Conservation (phyloP, 2,329 filamentous ascomycete species). For the Pseudocercospora ulei region DNA sequence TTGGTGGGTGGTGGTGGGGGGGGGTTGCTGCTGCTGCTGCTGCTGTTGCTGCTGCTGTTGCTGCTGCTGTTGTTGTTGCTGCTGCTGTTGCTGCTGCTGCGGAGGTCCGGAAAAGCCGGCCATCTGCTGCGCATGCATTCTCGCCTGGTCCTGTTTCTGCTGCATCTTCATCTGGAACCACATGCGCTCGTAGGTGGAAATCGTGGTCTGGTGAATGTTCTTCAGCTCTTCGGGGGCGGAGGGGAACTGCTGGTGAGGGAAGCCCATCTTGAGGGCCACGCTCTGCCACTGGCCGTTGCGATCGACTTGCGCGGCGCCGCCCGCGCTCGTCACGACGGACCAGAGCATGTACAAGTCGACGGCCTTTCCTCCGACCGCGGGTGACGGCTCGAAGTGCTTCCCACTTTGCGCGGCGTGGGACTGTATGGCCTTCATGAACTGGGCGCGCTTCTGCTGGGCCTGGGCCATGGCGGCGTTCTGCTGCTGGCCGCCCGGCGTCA, state of each 20-base stretch:
- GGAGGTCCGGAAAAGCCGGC: slow-evolving; percentile 32
- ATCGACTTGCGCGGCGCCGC: slow-evolving; percentile 66
- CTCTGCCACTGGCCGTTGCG: slow-evolving; percentile 62
- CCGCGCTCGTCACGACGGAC: slow-evolving; percentile 62
- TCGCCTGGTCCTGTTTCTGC: slow-evolving; percentile 33
- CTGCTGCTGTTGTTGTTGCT: slow-evolving; percentile 5
- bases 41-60: slow-evolving; percentile 3
- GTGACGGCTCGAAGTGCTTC: slow-evolving; percentile 63
- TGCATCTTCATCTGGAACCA: slow-evolving; percentile 48
- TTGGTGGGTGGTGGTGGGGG: slow-evolving; percentile 34
- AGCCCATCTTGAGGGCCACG: slow-evolving; percentile 50
- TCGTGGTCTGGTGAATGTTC: slow-evolving; percentile 63
- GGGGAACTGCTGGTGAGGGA: slow-evolving; percentile 42
- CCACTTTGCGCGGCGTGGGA: slow-evolving; percentile 68
- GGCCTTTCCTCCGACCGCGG: slow-evolving; percentile 60
- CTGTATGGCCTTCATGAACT: slow-evolving; percentile 58
- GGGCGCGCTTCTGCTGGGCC: slow-evolving; percentile 26
- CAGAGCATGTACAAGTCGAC: slow-evolving; percentile 71
- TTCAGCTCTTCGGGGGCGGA: slow-evolving; percentile 60
- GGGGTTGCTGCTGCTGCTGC: slow-evolving; percentile 13
- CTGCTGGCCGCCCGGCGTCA: slow-evolving; percentile 26
- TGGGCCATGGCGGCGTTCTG: slow-evolving; percentile 21
- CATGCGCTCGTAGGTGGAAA: slow-evolving; percentile 66
- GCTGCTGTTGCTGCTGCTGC: no score
- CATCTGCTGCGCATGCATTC: slow-evolving; percentile 36